Percentiles rank a stretch among this genome's conserved stretches.
Conservation (phyloP, 1,139 yeast species). For the Diutina mesorugosa region DNA sequence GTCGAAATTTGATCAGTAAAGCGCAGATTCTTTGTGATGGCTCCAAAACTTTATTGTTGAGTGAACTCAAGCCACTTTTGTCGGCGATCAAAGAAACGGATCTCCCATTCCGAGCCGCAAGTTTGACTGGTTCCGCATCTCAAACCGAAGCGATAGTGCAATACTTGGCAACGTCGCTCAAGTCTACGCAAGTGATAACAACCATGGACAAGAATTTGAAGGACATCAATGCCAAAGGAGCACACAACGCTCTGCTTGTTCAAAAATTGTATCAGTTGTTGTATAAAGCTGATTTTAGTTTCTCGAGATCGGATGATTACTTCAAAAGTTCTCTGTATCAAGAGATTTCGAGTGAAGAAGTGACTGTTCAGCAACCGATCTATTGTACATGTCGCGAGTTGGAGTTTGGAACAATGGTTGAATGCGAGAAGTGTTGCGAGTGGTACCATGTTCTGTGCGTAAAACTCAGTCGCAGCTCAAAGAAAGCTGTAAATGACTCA, state of each 20-base stretch:
- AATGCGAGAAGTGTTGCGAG: slow-evolving; percentile 67
- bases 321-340: slow-evolving; percentile 6
- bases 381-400: slow-evolving; percentile 63
- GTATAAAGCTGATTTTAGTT: slow-evolving; percentile 22
- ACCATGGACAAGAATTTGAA: background rate
- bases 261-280: slow-evolving; percentile 17
- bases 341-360: slow-evolving; percentile 7
- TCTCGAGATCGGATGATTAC: slow-evolving; percentile 13
- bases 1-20: slow-evolving; percentile 10
- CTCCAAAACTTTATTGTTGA: background rate
- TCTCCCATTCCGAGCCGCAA: background rate
- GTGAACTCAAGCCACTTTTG: background rate
- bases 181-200: slow-evolving; percentile 13
- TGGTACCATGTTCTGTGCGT: slow-evolving; percentile 73
- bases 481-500: slow-evolving; percentile 23
- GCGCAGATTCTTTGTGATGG: slow-evolving; percentile 3
- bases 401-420: slow-evolving; percentile 67
- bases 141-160: slow-evolving; percentile 31
- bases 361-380: slow-evolving; percentile 5
- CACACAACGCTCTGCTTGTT: slow-evolving; percentile 12
- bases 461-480: slow-evolving; percentile 19
- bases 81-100: background rate
- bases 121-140: slow-evolving; percentile 7
- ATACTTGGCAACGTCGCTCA: slow-evolving; percentile 16
- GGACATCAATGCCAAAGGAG: slow-evolving; percentile 2